These are phyloP conservation scores for Aspergillus floridensis DNA, from an alignment of 2,329 filamentous ascomycete genomes.

Conservation along the genomic window DNA sequence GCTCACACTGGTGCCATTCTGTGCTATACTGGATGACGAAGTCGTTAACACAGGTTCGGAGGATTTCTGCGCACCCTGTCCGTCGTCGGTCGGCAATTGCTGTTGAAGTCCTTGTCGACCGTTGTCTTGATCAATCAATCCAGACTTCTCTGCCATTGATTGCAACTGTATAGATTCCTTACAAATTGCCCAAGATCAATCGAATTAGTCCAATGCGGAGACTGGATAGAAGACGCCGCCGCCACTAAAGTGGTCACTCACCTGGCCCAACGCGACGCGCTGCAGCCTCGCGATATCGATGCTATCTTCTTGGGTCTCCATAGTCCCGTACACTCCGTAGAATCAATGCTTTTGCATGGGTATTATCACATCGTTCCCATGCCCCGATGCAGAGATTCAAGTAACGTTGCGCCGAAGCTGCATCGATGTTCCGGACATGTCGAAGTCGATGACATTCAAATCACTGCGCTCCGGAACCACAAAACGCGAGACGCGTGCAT, in stretches of 20 bases:
- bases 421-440: not conserved
- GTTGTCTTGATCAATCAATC: constrained; percentile 8
- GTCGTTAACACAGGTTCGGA: constrained; percentile 10
- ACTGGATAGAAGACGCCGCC: constrained; percentile 15
- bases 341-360: not conserved
- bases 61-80: constrained; percentile 10
- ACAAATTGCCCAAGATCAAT: constrained; percentile 11
- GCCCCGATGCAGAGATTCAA: not conserved
- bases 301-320: constrained; percentile 43
- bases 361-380: not conserved
- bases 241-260: constrained; percentile 32
- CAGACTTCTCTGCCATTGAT: constrained; percentile 13
- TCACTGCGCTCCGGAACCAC: constrained; percentile 8
- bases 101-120: not conserved
- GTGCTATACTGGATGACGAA: constrained; percentile 7
- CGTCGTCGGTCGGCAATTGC: constrained; percentile 7
- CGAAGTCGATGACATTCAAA: not conserved
- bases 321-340: constrained; percentile 14
- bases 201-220: constrained; percentile 27
- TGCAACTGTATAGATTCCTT: constrained; percentile 34
- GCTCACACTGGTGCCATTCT: constrained; percentile 22
- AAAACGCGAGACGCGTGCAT: constrained; percentile 31
- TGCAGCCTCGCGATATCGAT: constrained; percentile 41
- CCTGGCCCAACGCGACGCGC: constrained; percentile 41
- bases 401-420: not conserved